Evolutionary conservation across 768 basidiomycete genomes (phyloP), one percentile per base, ranked within the genome.

Genomic region (Galerina sulciceps): DNA sequence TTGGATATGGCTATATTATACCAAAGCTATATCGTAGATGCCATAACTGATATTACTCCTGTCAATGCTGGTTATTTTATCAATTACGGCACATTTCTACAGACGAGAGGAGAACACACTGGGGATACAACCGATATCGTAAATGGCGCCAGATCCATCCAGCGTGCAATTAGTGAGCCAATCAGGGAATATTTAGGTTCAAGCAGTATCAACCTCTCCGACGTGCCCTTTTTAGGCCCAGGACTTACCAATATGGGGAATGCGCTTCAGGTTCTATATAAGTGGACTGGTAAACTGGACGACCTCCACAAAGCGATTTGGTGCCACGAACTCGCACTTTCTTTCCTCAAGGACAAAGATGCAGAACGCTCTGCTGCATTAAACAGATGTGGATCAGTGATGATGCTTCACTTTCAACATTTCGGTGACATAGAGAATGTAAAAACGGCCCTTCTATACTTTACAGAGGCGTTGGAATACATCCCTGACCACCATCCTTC

Each of bases 21-120:
- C 22, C 55, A 57, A 49, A 57, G 55, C 48, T 57, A 57, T n/a
- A 23, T 57, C 18, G 17, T 57, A 22, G 13, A 42, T 8, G n/a
- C 37, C 2, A 10, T 57, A 18, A 31, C 18, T 14, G 47, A 49
- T 10, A n/a, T 10, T 15, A 48, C 17, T 2, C 46, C 20, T 17
- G 40, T 11, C 10, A 41, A 43, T 11, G 55, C 47, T 2, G 47
- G 47, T 11, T 57, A 50, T 50, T 22, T 57, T 15, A 42, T 57
- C 38, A 57, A 57, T 44, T 57, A 57, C 34, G 55, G 55, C 8
- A 38, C 18, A 41, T 50, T 49, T 5, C 55, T 57, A 20, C 55
- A 23, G 13, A 35, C 38, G 11, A 48, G 55, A 34, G 55, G 55
- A 15, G 47, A 57, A 23, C 47, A 41, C 40, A 37, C 50, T 1